A percentile compares a stretch with the other conserved stretches of the same genome.
phyloP scores from a whole-genome alignment of 208 protist genomes.

The Trypanosoma rangeli region DNA sequence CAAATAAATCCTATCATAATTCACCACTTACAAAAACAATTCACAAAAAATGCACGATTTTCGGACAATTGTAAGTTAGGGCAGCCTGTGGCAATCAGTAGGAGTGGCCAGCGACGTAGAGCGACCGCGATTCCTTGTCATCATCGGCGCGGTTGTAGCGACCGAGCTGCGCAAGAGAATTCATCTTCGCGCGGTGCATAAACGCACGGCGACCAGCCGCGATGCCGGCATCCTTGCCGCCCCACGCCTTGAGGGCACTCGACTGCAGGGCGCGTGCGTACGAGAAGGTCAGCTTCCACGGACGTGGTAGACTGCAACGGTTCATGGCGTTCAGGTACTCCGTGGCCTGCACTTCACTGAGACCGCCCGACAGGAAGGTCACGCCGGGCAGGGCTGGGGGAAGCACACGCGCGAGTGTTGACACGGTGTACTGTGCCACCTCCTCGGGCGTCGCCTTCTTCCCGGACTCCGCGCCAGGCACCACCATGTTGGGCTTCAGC shows the following conservation, averaged over 20 bases:
- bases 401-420: constrained; percentile 89
- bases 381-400: constrained; percentile 95
- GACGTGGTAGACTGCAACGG: constrained; percentile 42
- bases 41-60: neutral
- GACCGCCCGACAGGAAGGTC: constrained; percentile 96
- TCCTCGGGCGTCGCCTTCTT: constrained; percentile 72
- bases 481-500: constrained; percentile 98
- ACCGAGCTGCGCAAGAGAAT: constrained; percentile 75
- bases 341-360: constrained; percentile 95
- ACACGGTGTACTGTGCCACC: constrained; percentile 90
- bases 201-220: constrained; percentile 50
- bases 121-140: constrained; percentile 66
- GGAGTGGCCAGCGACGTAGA: constrained; percentile 88
- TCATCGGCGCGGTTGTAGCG: constrained; percentile 79
- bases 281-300: constrained; percentile 94
- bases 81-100: too few species aligned
- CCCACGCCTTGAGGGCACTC: constrained; percentile 91
- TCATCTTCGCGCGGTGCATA: constrained; percentile 85
- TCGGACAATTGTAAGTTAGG: too few species aligned
- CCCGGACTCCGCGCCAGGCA: constrained; percentile 80
- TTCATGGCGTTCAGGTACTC: constrained; percentile 97
- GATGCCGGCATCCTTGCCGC: constrained; percentile 82
- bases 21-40: neutral
- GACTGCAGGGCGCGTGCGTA: constrained; percentile 96
- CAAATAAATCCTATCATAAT: too few species aligned